Conservation (phyloP, 495 filamentous ascomycete species). For the Pseudoneurospora amorphoporcata region DNA sequence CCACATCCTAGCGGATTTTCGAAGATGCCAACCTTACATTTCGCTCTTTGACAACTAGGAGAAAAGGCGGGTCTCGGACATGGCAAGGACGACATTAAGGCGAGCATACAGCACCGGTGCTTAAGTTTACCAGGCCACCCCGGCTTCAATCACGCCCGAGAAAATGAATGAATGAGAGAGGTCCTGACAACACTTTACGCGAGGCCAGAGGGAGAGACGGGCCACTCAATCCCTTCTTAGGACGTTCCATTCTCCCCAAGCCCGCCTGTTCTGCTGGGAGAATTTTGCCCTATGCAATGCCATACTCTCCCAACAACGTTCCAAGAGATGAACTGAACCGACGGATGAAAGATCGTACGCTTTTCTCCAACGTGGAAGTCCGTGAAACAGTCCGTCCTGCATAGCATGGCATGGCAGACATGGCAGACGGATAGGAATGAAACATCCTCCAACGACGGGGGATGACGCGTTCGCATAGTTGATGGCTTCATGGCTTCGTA, state of each 20-base stretch:
- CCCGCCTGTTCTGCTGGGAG: not conserved
- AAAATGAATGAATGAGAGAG: not conserved
- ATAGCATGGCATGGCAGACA: not conserved
- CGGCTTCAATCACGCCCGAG: not conserved
- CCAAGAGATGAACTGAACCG: not conserved
- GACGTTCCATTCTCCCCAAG: not conserved
- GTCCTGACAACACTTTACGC: not conserved
- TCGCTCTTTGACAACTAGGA: not conserved
- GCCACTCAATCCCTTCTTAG: not conserved
- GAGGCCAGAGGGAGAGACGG: not conserved
- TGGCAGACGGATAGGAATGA: not conserved
- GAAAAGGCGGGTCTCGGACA: not conserved
- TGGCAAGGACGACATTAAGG: not conserved
- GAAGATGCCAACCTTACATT: not conserved
- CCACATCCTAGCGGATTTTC: not conserved
- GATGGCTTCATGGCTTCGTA: not conserved
- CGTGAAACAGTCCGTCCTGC: not conserved
- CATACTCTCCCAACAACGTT: not conserved
- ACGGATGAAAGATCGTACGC: not conserved
- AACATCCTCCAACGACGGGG: not conserved
- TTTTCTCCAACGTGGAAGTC: not conserved
- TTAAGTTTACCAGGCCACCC: not conserved
- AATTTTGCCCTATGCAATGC: not conserved
- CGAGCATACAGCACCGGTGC: not conserved
- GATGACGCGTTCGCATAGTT: not conserved